Conservation (phyloP, 2,329 filamentous ascomycete genomes). For the Didymella pinodella region DNA sequence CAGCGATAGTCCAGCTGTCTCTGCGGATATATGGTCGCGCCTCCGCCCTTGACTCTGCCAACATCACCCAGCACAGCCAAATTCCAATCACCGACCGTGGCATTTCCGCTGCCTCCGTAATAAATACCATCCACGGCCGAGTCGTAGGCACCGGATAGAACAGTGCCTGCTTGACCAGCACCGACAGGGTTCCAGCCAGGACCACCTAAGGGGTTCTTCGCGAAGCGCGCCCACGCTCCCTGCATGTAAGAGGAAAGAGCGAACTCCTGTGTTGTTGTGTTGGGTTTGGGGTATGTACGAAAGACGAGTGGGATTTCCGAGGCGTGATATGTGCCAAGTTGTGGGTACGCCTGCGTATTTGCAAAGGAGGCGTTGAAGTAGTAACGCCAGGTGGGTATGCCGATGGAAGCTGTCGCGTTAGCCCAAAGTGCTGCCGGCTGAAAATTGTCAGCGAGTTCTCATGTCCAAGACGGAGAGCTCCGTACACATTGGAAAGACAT, state of each 20-base stretch:
- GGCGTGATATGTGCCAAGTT: constrained; percentile 33
- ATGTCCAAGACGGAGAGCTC: neutral
- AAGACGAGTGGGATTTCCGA: constrained; percentile 39
- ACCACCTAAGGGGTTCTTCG: constrained; percentile 36
- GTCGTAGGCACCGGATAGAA: constrained; percentile 27
- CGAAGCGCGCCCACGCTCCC: constrained; percentile 39
- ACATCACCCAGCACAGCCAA: constrained; percentile 31
- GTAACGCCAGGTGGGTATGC: constrained; percentile 40
- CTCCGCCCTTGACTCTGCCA: constrained; percentile 25
- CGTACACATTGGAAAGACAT: constrained; percentile 31
- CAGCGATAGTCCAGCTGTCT: constrained; percentile 26
- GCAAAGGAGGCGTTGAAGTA: constrained; percentile 43
- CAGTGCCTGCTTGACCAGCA: constrained; percentile 23
- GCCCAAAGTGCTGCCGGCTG: constrained; percentile 32
- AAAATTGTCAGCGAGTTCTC: neutral
- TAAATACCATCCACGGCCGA: constrained; percentile 19
- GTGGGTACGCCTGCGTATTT: constrained; percentile 28
- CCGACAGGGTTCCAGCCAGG: constrained; percentile 38
- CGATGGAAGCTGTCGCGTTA: constrained; percentile 32
- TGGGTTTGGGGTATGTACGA: constrained; percentile 27
- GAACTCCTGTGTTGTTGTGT: constrained; percentile 32
- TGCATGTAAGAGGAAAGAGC: constrained; percentile 33
- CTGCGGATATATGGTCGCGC: constrained; percentile 30
- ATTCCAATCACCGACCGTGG: constrained; percentile 25
- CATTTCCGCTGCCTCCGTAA: constrained; percentile 8